These are phyloP conservation scores for Cyclospora cayetanensis DNA, from an alignment of 169 alveolate species.

Conservation along the genomic window DNA sequence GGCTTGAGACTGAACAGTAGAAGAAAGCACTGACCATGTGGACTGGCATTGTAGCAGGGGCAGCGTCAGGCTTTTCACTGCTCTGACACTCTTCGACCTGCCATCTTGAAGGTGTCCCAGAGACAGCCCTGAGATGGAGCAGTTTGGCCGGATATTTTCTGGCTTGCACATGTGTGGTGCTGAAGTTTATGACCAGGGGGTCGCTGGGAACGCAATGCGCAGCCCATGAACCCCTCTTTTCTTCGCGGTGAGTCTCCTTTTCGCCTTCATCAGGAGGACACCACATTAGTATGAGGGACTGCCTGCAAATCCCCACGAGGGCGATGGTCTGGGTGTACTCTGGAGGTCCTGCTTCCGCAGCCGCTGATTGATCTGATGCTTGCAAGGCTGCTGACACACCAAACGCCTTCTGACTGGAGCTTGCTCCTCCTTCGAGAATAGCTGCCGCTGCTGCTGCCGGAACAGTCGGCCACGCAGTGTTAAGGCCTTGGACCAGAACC, in stretches of 20 bases:
- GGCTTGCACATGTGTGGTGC: background rate
- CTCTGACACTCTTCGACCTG: background rate
- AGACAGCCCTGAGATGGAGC: conserved; percentile 43
- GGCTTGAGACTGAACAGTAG: too few species aligned
- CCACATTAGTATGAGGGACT: background rate
- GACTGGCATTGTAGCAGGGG: background rate
- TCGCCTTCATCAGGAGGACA: background rate
- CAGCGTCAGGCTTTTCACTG: background rate
- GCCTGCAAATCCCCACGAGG: conserved; percentile 20
- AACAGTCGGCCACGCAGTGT: background rate
- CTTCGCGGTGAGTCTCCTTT: background rate
- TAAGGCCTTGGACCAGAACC: background rate
- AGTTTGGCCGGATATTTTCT: conserved; percentile 19
- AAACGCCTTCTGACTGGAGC: background rate
- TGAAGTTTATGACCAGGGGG: conserved; percentile 39
- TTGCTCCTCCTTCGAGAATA: background rate
- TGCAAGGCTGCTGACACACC: background rate
- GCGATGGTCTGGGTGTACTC: background rate
- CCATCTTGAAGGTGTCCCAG: conserved; percentile 1
- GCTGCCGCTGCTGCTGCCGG: conserved; percentile 41
- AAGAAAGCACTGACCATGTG: background rate
- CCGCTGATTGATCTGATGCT: background rate
- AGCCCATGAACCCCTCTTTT: background rate
- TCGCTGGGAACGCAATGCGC: background rate
- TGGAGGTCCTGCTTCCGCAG: background rate